Evolutionary conservation across 768 basidiomycete species (phyloP).

Genomic region (Tricholoma sp.): DNA sequence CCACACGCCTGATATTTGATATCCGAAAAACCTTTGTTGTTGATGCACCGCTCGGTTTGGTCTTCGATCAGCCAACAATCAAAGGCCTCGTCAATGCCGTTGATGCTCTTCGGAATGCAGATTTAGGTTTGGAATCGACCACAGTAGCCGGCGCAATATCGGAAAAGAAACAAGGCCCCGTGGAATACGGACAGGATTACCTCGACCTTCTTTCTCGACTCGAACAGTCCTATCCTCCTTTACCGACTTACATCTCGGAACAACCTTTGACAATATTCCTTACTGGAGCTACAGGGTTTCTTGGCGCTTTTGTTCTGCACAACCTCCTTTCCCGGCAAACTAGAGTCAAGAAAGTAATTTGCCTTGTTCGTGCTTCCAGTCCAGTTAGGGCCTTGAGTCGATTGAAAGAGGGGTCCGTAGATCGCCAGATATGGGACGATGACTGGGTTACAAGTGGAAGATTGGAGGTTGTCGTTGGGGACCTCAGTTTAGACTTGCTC

Average conservation of each 20-base stretch:
- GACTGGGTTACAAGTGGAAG: constrained; percentile 64
- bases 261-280: constrained; percentile 78
- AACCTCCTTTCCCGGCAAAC: constrained; percentile 63
- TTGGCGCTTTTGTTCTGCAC: constrained; percentile 87
- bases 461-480: constrained; percentile 80
- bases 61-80: constrained; percentile 90
- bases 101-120: constrained; percentile 68
- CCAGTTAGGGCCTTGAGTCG: constrained; percentile 60
- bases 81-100: constrained; percentile 68
- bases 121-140: constrained; percentile 52
- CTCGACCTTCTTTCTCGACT: constrained; percentile 56
- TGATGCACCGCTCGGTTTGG: constrained; percentile 84
- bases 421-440: constrained; percentile 87
- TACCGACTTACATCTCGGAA: constrained; percentile 49
- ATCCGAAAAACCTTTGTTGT: constrained; percentile 89
- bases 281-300: constrained; percentile 95
- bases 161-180: constrained; percentile 23
- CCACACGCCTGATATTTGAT: constrained; percentile 95
- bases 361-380: constrained; percentile 77
- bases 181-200: constrained; percentile 79
- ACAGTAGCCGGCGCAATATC: neutral
- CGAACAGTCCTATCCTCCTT: constrained; percentile 52
- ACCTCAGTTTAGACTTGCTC: constrained; percentile 70
- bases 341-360: constrained; percentile 81
- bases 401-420: constrained; percentile 63